Evolutionary conservation across 192 early-diverging fungal genomes (phyloP), one percentile per base, ranked within the genome.

Genomic region (Podila verticillata): DNA sequence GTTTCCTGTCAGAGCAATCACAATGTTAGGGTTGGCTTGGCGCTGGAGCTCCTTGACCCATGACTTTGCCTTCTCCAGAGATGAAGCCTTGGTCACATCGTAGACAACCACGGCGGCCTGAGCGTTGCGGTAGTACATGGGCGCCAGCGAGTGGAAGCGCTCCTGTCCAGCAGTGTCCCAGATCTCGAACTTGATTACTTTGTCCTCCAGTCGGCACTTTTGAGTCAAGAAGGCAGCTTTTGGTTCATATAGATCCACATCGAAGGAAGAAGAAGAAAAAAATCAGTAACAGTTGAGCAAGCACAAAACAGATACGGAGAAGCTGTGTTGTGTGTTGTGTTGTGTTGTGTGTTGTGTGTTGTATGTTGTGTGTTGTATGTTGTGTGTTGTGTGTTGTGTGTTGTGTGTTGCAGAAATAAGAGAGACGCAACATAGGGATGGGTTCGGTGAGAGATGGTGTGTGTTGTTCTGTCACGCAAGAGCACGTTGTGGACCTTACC

Each of bases 81-180:
- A 97, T 6, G 95, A 84, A 81, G 83, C 75, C 78, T 90, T 90
- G 4, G 98, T 99, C 61, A 99, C 92, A 85, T 99, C 98, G 75
- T 97, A 99, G 10, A 95, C 98, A 48, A 99, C 96, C 5, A 98
- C 91, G 0, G 97, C 97, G 34, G 97, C 97, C 85, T 98, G 96
- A 12, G 98, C 98, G 77, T 96, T 97, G 66, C 98, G 85, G 83
- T 99, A 99, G 85, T 99, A 99, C 96, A 98, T 93, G 36, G 97
- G 96, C 28, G 95, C 95, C 60, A 96, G 88, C 57, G 95, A 98
- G 69, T 97, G 96, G 85, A 98, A 99, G 60, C 98, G 86, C 83
- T 99, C 98, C 87, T 99, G 97, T 47, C 97, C 97, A 49, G 97
- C 97, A 26, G 94, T 95, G 66, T 95, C 94, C 94, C 93, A 95